Evolutionary conservation across 371 early-diverging fungal genomes (phyloP).

Genomic region (Lichtheimia ornata): DNA sequence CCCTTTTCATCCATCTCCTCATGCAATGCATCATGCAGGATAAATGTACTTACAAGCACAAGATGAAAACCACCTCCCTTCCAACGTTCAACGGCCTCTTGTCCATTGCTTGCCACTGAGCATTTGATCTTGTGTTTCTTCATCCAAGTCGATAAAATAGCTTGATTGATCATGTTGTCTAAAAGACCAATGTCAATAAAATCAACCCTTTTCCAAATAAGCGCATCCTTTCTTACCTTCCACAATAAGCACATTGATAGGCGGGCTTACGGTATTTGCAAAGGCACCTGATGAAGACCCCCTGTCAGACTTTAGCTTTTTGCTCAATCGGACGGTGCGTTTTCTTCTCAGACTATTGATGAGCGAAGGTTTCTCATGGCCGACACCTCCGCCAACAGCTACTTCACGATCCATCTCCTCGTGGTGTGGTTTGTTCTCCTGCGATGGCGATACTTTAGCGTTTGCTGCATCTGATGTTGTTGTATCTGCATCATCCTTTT

Average conservation of each 20-base stretch:
- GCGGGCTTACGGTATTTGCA: constrained; percentile 54
- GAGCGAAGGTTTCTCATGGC: too few relatives aligned
- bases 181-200: background rate
- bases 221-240: constrained; percentile 57
- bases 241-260: constrained; percentile 79
- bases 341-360: too few relatives aligned
- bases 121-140: constrained; percentile 71
- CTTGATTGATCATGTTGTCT: constrained; percentile 82
- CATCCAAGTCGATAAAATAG: constrained; percentile 75
- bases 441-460: too few relatives aligned
- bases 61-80: constrained; percentile 72
- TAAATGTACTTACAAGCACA: constrained; percentile 58
- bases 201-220: too few relatives aligned
- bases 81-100: constrained; percentile 79
- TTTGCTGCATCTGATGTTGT: too few relatives aligned
- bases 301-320: constrained; percentile 34
- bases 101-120: constrained; percentile 74
- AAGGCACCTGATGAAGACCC: constrained; percentile 16
- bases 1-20: too few relatives aligned
- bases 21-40: background rate
- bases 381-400: too few relatives aligned
- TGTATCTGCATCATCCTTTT: too few relatives aligned
- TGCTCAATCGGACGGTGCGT: too few relatives aligned
- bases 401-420: too few relatives aligned
- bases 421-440: too few relatives aligned